phyloP scores from a whole-genome alignment of 768 basidiomycete genomes.

The Russula sp. region DNA sequence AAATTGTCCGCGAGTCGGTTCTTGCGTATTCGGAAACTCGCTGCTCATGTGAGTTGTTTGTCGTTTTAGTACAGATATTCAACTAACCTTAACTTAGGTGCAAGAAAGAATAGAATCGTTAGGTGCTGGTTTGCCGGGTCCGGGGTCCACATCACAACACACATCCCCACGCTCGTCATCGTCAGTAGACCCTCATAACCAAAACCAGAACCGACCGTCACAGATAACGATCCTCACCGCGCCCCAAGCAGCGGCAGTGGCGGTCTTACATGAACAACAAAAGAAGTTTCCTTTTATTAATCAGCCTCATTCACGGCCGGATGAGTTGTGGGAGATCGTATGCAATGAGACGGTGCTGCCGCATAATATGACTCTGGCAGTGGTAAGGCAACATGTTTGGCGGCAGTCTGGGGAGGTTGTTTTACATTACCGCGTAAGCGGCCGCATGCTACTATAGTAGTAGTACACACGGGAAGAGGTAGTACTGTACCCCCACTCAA shows the following conservation, averaged over 20 bases:
- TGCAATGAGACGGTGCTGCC: constrained; percentile 85
- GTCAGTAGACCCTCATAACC: constrained; percentile 38
- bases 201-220: constrained; percentile 17
- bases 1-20: constrained; percentile 87
- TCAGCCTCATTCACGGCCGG: constrained; percentile 36
- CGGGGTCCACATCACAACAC: constrained; percentile 22
- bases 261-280: constrained; percentile 32
- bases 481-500: not conserved
- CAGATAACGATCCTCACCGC: constrained; percentile 22
- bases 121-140: constrained; percentile 34
- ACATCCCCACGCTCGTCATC: constrained; percentile 40
- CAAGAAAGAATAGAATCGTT: constrained; percentile 77
- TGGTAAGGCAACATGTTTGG: constrained; percentile 89
- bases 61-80: not conserved
- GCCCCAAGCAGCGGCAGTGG: constrained; percentile 14
- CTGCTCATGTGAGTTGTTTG: constrained; percentile 59
- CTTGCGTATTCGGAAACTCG: constrained; percentile 81
- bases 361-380: constrained; percentile 84
- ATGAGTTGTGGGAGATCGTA: constrained; percentile 80
- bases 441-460: not conserved
- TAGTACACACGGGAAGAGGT: not conserved
- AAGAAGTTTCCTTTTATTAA: not conserved
- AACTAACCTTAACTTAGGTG: too few relatives aligned
- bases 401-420: constrained; percentile 66
- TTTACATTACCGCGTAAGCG: constrained; percentile 64